phyloP scores from a whole-genome alignment of 148 eudicot genomes.

The Silene uniflora region DNA sequence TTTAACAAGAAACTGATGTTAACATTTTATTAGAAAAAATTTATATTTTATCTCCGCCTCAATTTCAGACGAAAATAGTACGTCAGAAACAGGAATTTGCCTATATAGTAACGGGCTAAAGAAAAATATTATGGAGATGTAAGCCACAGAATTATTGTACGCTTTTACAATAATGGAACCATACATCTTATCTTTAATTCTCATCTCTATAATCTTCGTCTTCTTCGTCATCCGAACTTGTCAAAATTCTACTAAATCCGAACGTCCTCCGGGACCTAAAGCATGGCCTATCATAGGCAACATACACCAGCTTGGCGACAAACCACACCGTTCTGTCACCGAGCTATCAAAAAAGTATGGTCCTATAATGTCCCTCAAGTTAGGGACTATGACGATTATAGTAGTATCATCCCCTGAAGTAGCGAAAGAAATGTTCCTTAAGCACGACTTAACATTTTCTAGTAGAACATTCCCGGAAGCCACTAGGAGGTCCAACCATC shows the following conservation, averaged over 20 bases:
- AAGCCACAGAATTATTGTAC: too few relatives aligned
- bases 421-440: slow-evolving; percentile 12
- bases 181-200: background rate
- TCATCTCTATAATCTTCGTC: background rate
- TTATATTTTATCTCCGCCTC: too few relatives aligned
- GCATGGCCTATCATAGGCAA: slow-evolving; percentile 32
- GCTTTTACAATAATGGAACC: slow-evolving; percentile 8
- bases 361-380: slow-evolving; percentile 4
- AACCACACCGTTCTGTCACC: slow-evolving; percentile 6
- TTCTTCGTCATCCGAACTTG: background rate
- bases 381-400: slow-evolving; percentile 33
- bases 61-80: too few relatives aligned
- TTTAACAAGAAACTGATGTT: too few relatives aligned
- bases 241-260: background rate
- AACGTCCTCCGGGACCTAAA: slow-evolving; percentile 44
- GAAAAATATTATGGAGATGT: too few relatives aligned
- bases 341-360: slow-evolving; percentile 8
- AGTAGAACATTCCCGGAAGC: background rate
- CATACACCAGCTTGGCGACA: slow-evolving; percentile 9
- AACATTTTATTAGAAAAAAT: too few relatives aligned
- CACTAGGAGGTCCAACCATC: slow-evolving; percentile 1
- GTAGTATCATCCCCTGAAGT: slow-evolving; percentile 33
- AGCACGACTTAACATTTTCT: slow-evolving; percentile 1
- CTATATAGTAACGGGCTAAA: too few relatives aligned
- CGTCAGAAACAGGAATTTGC: too few relatives aligned